phyloP scores from a whole-genome alignment of 108 stramenopile genomes.

The Cyclostephanos tholiformis region DNA sequence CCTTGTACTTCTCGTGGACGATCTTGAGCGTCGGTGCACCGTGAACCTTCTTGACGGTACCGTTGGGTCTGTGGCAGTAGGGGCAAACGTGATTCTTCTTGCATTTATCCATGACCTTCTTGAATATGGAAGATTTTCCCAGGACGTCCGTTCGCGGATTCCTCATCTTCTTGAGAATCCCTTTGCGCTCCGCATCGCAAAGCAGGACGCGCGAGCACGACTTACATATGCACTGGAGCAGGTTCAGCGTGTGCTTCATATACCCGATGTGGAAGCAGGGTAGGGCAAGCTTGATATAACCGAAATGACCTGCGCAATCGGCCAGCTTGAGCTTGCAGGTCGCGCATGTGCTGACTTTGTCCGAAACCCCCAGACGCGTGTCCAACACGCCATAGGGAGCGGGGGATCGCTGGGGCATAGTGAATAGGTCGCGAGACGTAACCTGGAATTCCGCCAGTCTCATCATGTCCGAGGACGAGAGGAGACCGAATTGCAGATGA shows the following conservation, averaged over 20 bases:
- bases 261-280: slow-evolving; percentile 99
- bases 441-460: slow-evolving; percentile 94
- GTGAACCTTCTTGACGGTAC: slow-evolving; percentile 94
- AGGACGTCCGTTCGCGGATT: slow-evolving; percentile 83
- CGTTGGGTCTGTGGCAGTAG: slow-evolving; percentile 88
- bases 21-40: slow-evolving; percentile 93
- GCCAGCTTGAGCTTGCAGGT: slow-evolving; percentile 93
- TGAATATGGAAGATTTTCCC: slow-evolving; percentile 68
- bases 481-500: slow-evolving; percentile 95
- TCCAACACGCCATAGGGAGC: slow-evolving; percentile 93
- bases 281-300: slow-evolving; percentile 92
- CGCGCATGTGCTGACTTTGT: slow-evolving; percentile 85
- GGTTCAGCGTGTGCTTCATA: slow-evolving; percentile 89
- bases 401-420: slow-evolving; percentile 90
- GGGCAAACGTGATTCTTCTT: slow-evolving; percentile 91
- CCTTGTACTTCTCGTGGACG: slow-evolving; percentile 91
- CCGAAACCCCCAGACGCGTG: slow-evolving; percentile 92
- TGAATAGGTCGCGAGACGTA: slow-evolving; percentile 89
- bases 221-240: slow-evolving; percentile 98
- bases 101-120: slow-evolving; percentile 91
- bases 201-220: slow-evolving; percentile 93
- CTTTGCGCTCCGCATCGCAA: slow-evolving; percentile 63
- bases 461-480: slow-evolving; percentile 91
- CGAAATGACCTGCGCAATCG: slow-evolving; percentile 97
- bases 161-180: slow-evolving; percentile 76